Evolutionary conservation across 2,329 filamentous ascomycete genomes (phyloP), one percentile per base, ranked within the genome.

Genomic region (Pseudocercospora musae): DNA sequence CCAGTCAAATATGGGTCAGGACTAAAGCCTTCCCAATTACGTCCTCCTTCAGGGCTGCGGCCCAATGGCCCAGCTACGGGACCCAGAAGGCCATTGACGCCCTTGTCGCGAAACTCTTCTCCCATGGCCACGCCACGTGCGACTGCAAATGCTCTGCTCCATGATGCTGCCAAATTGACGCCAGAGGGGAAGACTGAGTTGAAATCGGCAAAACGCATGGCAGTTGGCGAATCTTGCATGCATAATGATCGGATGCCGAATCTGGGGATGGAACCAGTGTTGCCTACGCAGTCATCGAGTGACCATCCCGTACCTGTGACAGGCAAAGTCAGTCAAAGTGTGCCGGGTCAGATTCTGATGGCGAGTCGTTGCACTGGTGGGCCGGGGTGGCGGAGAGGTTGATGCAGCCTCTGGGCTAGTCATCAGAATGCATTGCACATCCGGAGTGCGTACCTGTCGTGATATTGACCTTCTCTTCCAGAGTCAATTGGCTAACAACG

Each of bases 381-480:
- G n/a, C n/a, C n/a, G n/a, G n/a, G n/a, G n/a, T n/a, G n/a, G n/a
- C n/a, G n/a, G n/a, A n/a, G n/a, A n/a, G n/a, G n/a, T n/a, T n/a
- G n/a, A n/a, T n/a, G n/a, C n/a, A n/a, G n/a, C n/a, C n/a, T n/a
- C n/a, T n/a, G n/a, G n/a, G n/a, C n/a, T n/a, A n/a, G n/a, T n/a
- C 27, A 29, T 4, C 27, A 29, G 27, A 29, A 7, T 31, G 10
- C 4, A 31, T 11, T 11, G 4, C 33, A 37, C 33, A 37, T n/a
- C 13, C 31, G 4, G 4, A n/a, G 15, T 18, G 31, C 63, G 33
- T 25, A 56, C 63, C 63, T 27, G 63, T 65, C 11, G 63, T 66
- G 75, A 66, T 37, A 75, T 98, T 98, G 77, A 98, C 91, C 79
- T 96, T 96, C 76, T 96, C 92, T 13, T 87, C 74, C 31, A 96